phyloP scores from a whole-genome alignment of 2,329 filamentous ascomycete genomes.

The Trichophaea hybrida region DNA sequence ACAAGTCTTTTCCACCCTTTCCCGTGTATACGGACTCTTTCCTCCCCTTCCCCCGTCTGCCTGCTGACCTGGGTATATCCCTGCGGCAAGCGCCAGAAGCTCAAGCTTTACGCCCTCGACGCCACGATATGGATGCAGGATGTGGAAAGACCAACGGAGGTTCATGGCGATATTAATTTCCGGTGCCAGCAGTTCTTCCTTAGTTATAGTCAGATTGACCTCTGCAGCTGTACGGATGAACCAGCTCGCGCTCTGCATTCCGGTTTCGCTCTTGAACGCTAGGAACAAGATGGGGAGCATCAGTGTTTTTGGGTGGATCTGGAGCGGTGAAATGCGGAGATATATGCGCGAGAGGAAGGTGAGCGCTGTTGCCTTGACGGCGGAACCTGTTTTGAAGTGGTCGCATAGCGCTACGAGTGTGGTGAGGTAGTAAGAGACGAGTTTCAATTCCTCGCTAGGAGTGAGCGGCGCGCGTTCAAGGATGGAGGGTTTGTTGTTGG shows the following conservation, averaged over 20 bases:
- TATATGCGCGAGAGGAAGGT: constrained; percentile 92
- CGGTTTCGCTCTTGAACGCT: constrained; percentile 80
- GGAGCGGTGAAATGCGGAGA: constrained; percentile 88
- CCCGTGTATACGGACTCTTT: background rate
- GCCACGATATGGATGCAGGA: constrained; percentile 77
- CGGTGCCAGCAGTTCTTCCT: constrained; percentile 73
- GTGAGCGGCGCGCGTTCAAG: constrained; percentile 52
- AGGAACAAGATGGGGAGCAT: constrained; percentile 86
- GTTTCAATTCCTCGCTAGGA: constrained; percentile 62
- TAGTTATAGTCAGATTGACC: constrained; percentile 44
- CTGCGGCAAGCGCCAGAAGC: constrained; percentile 44
- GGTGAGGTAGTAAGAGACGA: constrained; percentile 66
- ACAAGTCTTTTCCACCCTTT: constrained; percentile 43
- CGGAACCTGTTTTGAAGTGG: constrained; percentile 45
- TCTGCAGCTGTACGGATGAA: constrained; percentile 51
- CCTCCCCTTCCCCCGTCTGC: background rate
- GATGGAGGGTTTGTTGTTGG: constrained; percentile 38
- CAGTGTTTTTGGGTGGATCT: constrained; percentile 79
- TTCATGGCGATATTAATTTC: constrained; percentile 90
- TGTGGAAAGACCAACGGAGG: constrained; percentile 82
- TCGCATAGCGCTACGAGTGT: constrained; percentile 45
- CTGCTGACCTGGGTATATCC: constrained; percentile 24
- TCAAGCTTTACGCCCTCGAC: constrained; percentile 80
- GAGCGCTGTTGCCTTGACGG: constrained; percentile 61
- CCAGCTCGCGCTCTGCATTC: constrained; percentile 50